Percentiles rank a stretch among this genome's conserved stretches.
Evolutionary conservation across 2,329 filamentous ascomycete species (phyloP).

Genomic region (Emericellopsis atlantica): DNA sequence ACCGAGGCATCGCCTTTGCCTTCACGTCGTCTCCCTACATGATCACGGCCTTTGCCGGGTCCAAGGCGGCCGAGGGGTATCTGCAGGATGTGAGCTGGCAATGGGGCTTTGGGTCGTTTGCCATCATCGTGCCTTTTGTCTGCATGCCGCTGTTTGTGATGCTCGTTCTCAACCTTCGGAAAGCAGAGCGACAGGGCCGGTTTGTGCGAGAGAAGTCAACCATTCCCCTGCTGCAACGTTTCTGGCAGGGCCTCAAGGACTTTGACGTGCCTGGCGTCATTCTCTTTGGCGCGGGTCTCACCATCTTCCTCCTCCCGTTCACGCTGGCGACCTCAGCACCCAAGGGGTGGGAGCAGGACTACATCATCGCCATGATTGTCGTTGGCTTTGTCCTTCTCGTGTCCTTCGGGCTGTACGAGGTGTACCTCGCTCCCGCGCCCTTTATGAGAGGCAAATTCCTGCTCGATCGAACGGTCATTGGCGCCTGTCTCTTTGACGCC

Average conservation of each 20-base stretch:
- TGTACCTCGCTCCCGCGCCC: slow-evolving; percentile 35
- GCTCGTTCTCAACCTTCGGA: slow-evolving; percentile 5
- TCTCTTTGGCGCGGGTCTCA: slow-evolving; percentile 38
- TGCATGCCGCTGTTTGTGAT: slow-evolving; percentile 8
- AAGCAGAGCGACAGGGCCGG: slow-evolving; percentile 6
- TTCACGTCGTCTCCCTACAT: slow-evolving; percentile 19
- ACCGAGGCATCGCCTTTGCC: slow-evolving; percentile 15
- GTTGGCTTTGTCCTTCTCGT: slow-evolving; percentile 43
- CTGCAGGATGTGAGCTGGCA: slow-evolving; percentile 10
- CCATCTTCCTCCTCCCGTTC: slow-evolving; percentile 50
- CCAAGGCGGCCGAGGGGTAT: slow-evolving; percentile 9
- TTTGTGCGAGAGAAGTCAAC: slow-evolving; percentile 4
- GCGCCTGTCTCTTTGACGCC: slow-evolving; percentile 24
- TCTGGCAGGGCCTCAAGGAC: slow-evolving; percentile 5
- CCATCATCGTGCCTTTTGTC: slow-evolving; percentile 37
- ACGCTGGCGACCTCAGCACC: slow-evolving; percentile 31
- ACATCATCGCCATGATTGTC: slow-evolving; percentile 42
- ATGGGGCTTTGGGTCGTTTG: slow-evolving; percentile 38
- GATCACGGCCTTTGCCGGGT: slow-evolving; percentile 19
- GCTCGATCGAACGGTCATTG: slow-evolving; percentile 32
- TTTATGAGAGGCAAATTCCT: slow-evolving; percentile 38
- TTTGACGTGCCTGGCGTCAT: slow-evolving; percentile 30
- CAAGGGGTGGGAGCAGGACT: slow-evolving; percentile 30
- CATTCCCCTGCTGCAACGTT: slow-evolving; percentile 4
- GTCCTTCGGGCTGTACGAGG: slow-evolving; percentile 39